Conservation (phyloP, 495 filamentous ascomycete species). For the Penicillium fimorum region DNA sequence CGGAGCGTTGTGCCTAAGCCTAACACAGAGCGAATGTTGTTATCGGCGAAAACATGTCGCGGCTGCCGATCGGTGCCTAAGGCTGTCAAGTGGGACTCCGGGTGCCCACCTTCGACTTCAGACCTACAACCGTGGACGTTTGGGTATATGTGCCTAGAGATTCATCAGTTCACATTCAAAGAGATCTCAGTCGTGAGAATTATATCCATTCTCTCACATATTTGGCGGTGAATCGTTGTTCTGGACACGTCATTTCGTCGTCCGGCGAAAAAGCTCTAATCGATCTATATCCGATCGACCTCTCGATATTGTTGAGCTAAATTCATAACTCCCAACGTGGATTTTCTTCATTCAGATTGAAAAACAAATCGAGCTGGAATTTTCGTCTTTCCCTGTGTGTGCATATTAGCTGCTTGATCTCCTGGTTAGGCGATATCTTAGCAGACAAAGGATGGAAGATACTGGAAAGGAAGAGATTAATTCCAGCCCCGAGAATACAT, state of each 20-base stretch:
- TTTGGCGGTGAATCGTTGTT: neutral
- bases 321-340: neutral
- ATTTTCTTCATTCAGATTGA: neutral
- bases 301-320: neutral
- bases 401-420: neutral
- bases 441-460: neutral
- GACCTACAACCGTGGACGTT: neutral
- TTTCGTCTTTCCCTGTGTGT: neutral
- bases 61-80: slow-evolving; percentile 6
- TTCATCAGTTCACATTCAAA: slow-evolving; percentile 3
- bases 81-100: slow-evolving; percentile 5
- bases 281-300: neutral
- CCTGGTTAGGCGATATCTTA: neutral
- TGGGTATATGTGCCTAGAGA: neutral
- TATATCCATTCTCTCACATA: neutral
- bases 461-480: neutral
- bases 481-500: neutral
- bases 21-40: slow-evolving; percentile 6
- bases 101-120: slow-evolving; percentile 6
- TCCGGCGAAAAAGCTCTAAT: neutral
- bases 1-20: neutral
- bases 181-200: neutral
- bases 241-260: neutral
- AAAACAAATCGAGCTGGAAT: neutral
- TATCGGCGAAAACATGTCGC: slow-evolving; percentile 14